Base-by-base conservation (phyloP, 345 rosid genomes). In the Viola odorata region DNA sequence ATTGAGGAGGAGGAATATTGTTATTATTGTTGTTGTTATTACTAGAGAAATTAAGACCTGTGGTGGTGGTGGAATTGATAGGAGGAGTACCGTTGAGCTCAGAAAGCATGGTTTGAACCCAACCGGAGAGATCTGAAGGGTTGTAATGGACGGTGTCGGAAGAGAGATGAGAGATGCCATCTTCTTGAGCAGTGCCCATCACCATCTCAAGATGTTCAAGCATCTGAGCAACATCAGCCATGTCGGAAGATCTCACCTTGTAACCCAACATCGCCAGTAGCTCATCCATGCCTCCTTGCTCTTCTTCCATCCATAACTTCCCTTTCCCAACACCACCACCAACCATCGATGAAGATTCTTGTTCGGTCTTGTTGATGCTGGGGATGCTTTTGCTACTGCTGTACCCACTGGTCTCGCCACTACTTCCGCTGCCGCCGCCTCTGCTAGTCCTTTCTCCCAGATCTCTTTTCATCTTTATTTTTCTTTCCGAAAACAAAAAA, bases 401-500 rank as follows among this genome's bases (percentile, higher is more conserved):
- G 32, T 16, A 11, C 7, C 55, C 72, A 12, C 66, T 68, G 53
- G 32, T 23, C 2, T 23, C 32, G 32, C 32, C 32, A 23, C 32
- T 23, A 23, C 32, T 23, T 23, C 32, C 32, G 32, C 32, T 2
- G 32, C 32, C 32, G 32, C 32, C n/a, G n/a, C n/a, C n/a, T n/a
- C 62, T 75, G 10, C 75, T 72, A 48, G 50, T 59, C 52, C 63
- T 85, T 65, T 62, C 70, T 50, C 51, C 67, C 42, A 61, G 79
- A 42, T 81, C 82, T 67, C 91, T 78, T 81, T 87, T 90, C 95
- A 74, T 90, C 6, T 37, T 42, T 8, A 8, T 3, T n/a, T 50
- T 45, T 59, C 16, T 12, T 47, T 41, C 14, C 42, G 37, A 12
- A 5, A 7, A 42, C 45, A 42, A 1, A 12, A 11, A 45, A 11